These are phyloP conservation scores for Diaporthe eres DNA, from an alignment of 2,329 filamentous ascomycete genomes.

Conservation along the genomic window DNA sequence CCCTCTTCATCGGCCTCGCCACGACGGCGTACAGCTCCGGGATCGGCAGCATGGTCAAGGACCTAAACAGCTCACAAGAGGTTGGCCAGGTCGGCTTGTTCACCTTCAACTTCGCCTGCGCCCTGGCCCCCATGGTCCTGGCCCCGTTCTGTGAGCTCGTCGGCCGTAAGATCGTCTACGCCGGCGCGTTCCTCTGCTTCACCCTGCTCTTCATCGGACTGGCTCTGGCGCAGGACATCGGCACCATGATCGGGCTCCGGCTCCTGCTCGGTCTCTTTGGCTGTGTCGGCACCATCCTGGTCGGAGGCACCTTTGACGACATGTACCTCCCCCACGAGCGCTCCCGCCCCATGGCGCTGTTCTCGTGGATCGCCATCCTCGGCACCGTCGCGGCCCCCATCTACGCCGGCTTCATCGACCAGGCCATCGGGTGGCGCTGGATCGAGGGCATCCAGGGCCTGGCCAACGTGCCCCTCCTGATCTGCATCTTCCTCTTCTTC, in stretches of 20 bases:
- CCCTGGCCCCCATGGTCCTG: constrained; percentile 61
- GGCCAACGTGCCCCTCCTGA: constrained; percentile 60
- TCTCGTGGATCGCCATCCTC: constrained; percentile 64
- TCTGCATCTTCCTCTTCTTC: constrained; percentile 46
- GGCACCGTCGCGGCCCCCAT: constrained; percentile 67
- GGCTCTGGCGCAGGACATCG: constrained; percentile 62
- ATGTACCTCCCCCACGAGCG: constrained; percentile 62
- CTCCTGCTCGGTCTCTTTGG: constrained; percentile 63
- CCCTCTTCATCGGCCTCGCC: constrained; percentile 67
- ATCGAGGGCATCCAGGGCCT: constrained; percentile 67
- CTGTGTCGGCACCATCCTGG: constrained; percentile 63
- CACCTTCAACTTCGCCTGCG: constrained; percentile 64
- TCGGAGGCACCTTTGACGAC: constrained; percentile 64
- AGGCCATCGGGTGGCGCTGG: constrained; percentile 67
- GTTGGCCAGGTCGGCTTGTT: constrained; percentile 65
- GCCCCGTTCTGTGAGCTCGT: constrained; percentile 65
- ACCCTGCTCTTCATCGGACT: constrained; percentile 62
- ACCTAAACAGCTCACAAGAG: constrained; percentile 57
- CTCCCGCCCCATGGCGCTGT: constrained; percentile 62
- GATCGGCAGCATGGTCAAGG: constrained; percentile 60
- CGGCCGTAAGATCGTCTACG: constrained; percentile 62
- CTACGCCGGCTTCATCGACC: constrained; percentile 67
- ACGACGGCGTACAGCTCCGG: constrained; percentile 67
- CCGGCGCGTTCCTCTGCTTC: constrained; percentile 61
- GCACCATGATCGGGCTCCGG: constrained; percentile 62